A percentile compares a stretch with the other conserved stretches of the same genome.
Evolutionary conservation across 805 yeast genomes (phyloP).

Genomic region (Saturnispora sanitii): DNA sequence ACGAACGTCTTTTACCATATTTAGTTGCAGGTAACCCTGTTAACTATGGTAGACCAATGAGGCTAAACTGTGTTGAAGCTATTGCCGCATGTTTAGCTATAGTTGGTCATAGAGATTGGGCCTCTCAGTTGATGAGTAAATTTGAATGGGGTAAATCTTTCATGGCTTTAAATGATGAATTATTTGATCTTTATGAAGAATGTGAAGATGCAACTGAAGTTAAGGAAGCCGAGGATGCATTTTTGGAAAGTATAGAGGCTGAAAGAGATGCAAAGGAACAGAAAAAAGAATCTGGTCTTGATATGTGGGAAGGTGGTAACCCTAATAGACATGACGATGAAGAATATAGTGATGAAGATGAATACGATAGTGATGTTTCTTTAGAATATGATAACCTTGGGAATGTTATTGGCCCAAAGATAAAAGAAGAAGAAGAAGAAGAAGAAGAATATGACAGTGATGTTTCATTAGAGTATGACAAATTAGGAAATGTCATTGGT

Average conservation of each 20-base stretch:
- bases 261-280: conserved; percentile 53
- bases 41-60: conserved; percentile 94
- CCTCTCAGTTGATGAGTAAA: conserved; percentile 59
- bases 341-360: conserved; percentile 17
- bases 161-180: conserved; percentile 68
- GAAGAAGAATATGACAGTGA: conserved; percentile 10
- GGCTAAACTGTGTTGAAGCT: conserved; percentile 92
- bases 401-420: conserved; percentile 1
- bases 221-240: conserved; percentile 58
- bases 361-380: conserved; percentile 10
- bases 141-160: conserved; percentile 95
- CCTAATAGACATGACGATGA: conserved; percentile 40
- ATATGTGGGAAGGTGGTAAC: conserved; percentile 72
- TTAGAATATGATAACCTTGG: conserved; percentile 5
- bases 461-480: conserved; percentile 5
- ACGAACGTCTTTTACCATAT: conserved; percentile 83
- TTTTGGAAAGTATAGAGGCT: conserved; percentile 58
- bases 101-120: conserved; percentile 88
- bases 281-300: conserved; percentile 41
- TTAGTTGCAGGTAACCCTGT: conserved; percentile 95
- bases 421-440: conserved; percentile 7
- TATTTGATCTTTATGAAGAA: conserved; percentile 59
- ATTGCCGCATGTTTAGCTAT: conserved; percentile 95
- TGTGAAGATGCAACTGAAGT: conserved; percentile 80
- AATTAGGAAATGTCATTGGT: neutral